Evolutionary conservation across 495 filamentous ascomycete species (phyloP).

Genomic region (Clavariopsis aquatica): DNA sequence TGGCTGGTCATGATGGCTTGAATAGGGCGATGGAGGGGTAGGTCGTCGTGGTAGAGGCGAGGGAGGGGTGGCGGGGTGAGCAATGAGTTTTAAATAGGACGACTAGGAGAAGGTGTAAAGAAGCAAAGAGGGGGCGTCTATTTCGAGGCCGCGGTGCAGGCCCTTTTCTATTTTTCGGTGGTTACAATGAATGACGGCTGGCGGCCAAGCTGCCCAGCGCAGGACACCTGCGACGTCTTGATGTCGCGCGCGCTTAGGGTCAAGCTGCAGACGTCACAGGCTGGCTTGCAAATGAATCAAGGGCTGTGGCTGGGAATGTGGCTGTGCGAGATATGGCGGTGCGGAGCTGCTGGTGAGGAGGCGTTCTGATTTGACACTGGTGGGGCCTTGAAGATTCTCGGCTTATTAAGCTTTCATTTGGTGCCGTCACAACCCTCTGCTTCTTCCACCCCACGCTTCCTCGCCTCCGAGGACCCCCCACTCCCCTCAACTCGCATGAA

Average conservation of each 20-base stretch:
- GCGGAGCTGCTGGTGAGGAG: neutral
- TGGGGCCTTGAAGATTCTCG: too few species aligned
- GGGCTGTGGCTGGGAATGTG: too few species aligned
- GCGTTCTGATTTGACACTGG: neutral
- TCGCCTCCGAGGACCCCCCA: too few species aligned
- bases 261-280: too few species aligned
- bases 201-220: neutral
- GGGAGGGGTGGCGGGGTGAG: neutral
- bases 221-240: neutral
- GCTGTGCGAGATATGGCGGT: neutral
- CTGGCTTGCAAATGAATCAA: too few species aligned
- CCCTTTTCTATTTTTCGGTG: neutral
- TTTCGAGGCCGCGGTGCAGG: constrained; percentile 11
- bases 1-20: constrained; percentile 47
- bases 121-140: constrained; percentile 11
- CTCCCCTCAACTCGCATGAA: too few species aligned
- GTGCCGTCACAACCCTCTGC: too few species aligned
- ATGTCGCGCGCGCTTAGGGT: constrained; percentile 17
- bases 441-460: too few species aligned
- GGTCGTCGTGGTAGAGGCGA: neutral
- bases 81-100: constrained; percentile 10
- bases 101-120: neutral
- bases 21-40: neutral
- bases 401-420: too few species aligned
- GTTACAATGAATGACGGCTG: neutral